Conservation (phyloP, 805 yeast species). For the Phaffomyces opuntiae region DNA sequence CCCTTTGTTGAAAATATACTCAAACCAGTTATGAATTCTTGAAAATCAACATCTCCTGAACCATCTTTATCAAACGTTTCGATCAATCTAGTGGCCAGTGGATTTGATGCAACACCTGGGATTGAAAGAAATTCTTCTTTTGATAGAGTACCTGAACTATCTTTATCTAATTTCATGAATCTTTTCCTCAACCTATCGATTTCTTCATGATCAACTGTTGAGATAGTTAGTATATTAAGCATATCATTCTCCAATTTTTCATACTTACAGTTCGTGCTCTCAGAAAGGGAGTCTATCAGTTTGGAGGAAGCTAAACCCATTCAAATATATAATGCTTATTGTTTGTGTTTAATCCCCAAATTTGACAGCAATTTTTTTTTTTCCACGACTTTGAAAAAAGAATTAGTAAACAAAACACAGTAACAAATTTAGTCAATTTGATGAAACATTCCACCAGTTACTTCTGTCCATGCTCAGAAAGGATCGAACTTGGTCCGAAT, state of each 20-base stretch:
- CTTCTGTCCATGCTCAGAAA: constrained; percentile 25
- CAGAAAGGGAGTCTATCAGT: constrained; percentile 61
- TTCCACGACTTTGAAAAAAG: neutral
- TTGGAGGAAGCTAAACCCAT: constrained; percentile 58
- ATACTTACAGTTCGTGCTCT: constrained; percentile 65
- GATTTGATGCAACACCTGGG: constrained; percentile 88
- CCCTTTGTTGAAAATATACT: constrained; percentile 87
- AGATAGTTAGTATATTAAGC: neutral
- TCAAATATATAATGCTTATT: neutral
- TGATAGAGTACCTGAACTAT: constrained; percentile 87
- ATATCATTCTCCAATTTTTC: neutral
- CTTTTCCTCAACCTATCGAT: constrained; percentile 86
- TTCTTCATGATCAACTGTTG: constrained; percentile 73
- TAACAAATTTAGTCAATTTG: no score
- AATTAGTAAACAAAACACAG: no score
- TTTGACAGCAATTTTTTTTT: neutral
- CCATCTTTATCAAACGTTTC: constrained; percentile 93
- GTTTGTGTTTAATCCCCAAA: neutral
- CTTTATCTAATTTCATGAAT: constrained; percentile 92
- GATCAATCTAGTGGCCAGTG: constrained; percentile 82
- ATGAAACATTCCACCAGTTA: neutral
- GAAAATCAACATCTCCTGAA: constrained; percentile 90
- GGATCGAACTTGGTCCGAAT: constrained; percentile 6
- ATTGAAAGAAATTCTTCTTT: constrained; percentile 84
- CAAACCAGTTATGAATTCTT: constrained; percentile 82